Evolutionary conservation across 148 eudicot genomes (phyloP).

Genomic region (Chenopodium formosanum): DNA sequence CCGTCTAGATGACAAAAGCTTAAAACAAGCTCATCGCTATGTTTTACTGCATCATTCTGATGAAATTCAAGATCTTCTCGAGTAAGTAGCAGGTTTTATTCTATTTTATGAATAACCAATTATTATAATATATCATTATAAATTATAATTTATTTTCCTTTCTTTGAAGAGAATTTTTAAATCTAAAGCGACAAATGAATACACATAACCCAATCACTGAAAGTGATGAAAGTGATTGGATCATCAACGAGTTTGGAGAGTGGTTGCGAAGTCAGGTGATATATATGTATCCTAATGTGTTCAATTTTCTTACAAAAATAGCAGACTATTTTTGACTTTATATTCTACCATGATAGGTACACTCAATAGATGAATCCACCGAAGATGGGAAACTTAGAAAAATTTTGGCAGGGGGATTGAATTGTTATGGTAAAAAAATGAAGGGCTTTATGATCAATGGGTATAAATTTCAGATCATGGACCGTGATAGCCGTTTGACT

Average conservation of each 20-base stretch:
- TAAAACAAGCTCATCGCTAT: constrained; percentile 17
- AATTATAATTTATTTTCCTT: not conserved
- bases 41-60: constrained; percentile 20
- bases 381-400: not conserved
- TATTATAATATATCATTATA: not conserved
- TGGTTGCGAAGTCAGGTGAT: constrained; percentile 3
- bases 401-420: not conserved
- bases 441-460: not conserved
- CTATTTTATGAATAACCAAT: not conserved
- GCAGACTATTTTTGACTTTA: not conserved
- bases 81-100: constrained; percentile 7
- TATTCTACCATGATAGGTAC: not conserved
- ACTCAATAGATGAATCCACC: not conserved
- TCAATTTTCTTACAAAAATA: not conserved
- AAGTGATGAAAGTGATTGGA: not conserved
- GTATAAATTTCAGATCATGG: not conserved
- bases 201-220: not conserved
- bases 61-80: not conserved
- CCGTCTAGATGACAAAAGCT: not conserved
- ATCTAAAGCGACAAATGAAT: not conserved
- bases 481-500: not conserved
- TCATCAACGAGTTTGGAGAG: not conserved
- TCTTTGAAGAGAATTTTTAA: not conserved
- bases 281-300: too few species aligned
- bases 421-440: not conserved